These are phyloP conservation scores for Solanum medicagineum DNA, from an alignment of 257 asterid species.

Conservation along the genomic window DNA sequence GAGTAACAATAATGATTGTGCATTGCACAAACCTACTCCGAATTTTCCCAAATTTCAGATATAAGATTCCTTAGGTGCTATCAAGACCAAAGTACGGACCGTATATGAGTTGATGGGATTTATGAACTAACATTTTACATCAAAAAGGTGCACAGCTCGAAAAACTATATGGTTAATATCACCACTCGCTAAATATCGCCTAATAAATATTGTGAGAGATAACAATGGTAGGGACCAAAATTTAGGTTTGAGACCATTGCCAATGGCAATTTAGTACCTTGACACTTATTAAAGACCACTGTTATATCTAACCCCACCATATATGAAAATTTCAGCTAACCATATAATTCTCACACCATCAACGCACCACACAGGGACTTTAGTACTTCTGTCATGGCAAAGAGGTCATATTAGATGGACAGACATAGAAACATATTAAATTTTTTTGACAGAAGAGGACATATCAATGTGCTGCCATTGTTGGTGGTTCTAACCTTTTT, in stretches of 20 bases:
- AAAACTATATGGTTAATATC: not conserved
- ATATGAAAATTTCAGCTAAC: not conserved
- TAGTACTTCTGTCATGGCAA: not conserved
- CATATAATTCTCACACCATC: not conserved
- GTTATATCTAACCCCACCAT: not conserved
- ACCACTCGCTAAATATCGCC: not conserved
- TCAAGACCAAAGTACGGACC: not conserved
- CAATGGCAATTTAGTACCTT: not conserved
- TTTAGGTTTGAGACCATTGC: not conserved
- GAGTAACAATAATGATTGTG: not conserved
- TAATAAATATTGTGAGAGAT: not conserved
- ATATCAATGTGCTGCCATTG: not conserved
- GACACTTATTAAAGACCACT: not conserved
- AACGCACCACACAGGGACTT: not conserved
- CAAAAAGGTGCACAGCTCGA: not conserved
- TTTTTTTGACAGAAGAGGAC: not conserved
- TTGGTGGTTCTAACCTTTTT: not conserved
- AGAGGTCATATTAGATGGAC: not conserved
- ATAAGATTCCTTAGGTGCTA: not conserved
- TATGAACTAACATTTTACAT: not conserved
- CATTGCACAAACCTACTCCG: not conserved
- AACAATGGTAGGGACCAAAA: not conserved
- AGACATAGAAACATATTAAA: not conserved
- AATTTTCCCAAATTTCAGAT: not conserved
- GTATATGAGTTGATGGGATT: not conserved